Percentiles rank a stretch among this genome's conserved stretches.
Evolutionary conservation across 768 basidiomycete genomes (phyloP).

Genomic region (Candolleomyces aberdarensis): DNA sequence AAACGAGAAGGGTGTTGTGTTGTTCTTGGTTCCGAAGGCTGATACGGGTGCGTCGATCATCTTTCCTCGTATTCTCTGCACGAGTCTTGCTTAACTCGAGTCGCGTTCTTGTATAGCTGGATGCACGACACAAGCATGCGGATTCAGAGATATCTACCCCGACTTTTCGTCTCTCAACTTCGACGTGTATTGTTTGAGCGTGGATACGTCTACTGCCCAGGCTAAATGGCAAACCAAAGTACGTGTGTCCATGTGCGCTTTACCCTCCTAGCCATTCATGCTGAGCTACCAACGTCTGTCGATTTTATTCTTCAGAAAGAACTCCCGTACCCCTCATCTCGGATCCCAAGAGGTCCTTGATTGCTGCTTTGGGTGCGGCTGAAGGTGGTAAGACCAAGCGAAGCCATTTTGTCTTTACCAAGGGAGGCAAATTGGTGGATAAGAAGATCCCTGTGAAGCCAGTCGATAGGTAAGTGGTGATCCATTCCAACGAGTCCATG

Average conservation of each 20-base stretch:
- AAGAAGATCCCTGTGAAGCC: conserved; percentile 86
- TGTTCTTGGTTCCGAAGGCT: conserved; percentile 84
- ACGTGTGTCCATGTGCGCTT: conserved; percentile 12
- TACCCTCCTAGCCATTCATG: background rate
- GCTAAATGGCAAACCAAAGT: conserved; percentile 87
- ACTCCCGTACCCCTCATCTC: conserved; percentile 86
- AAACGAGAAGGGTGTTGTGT: conserved; percentile 68
- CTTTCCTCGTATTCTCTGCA: background rate
- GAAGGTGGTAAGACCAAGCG: conserved; percentile 82
- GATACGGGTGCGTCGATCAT: conserved; percentile 63
- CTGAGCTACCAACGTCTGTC: too few relatives aligned
- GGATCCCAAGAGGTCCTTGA: conserved; percentile 80
- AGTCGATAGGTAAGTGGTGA: conserved; percentile 61
- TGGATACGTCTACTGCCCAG: conserved; percentile 72
- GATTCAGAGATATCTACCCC: conserved; percentile 80
- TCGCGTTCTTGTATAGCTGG: conserved; percentile 47
- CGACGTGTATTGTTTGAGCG: conserved; percentile 81
- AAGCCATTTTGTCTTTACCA: conserved; percentile 91
- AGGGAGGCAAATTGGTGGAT: conserved; percentile 86
- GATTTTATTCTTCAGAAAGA: conserved; percentile 52
- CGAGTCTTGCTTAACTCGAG: background rate
- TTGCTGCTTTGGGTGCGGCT: conserved; percentile 78
- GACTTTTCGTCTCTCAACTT: conserved; percentile 70
- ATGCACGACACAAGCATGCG: conserved; percentile 91
- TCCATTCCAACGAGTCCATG: background rate